Evolutionary conservation across 768 basidiomycete species (phyloP).

Genomic region (Candolleomyces eurysporus): DNA sequence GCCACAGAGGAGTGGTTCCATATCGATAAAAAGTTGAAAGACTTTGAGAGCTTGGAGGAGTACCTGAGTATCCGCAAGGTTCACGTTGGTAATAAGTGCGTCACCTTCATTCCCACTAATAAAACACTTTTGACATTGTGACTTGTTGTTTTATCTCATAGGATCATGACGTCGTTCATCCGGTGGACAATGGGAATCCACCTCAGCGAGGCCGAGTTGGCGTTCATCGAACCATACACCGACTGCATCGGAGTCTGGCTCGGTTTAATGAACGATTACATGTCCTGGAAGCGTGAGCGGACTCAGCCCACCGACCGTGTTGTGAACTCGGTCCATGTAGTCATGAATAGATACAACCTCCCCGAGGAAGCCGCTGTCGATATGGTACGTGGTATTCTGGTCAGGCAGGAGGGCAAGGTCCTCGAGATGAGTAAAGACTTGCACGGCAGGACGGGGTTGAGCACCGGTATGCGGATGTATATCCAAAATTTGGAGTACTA

Average conservation of each 20-base stretch:
- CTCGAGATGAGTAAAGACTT: neutral
- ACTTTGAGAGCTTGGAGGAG: too few relatives aligned
- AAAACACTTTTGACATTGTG: too few relatives aligned
- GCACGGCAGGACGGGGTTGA: neutral
- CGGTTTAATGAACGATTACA: neutral
- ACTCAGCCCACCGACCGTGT: neutral
- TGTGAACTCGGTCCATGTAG: neutral
- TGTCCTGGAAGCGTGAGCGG: too few relatives aligned
- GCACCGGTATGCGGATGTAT: neutral
- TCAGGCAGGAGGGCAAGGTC: neutral
- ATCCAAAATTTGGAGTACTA: neutral
- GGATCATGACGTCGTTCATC: neutral
- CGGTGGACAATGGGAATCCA: neutral
- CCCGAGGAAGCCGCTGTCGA: neutral
- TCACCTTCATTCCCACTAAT: neutral
- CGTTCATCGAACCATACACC: neutral
- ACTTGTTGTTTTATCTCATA: neutral
- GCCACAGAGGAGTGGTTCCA: too few relatives aligned
- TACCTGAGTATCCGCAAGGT: neutral
- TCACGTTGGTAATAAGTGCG: slow-evolving; percentile 1
- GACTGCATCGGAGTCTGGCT: slow-evolving; percentile 1
- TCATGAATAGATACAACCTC: neutral
- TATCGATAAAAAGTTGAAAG: too few relatives aligned
- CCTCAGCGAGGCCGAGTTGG: neutral
- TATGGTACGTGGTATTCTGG: neutral